Percentiles rank a stretch among this genome's conserved stretches.
Conservation (phyloP, 345 rosid genomes). For the Rhodamnia rubescens region DNA sequence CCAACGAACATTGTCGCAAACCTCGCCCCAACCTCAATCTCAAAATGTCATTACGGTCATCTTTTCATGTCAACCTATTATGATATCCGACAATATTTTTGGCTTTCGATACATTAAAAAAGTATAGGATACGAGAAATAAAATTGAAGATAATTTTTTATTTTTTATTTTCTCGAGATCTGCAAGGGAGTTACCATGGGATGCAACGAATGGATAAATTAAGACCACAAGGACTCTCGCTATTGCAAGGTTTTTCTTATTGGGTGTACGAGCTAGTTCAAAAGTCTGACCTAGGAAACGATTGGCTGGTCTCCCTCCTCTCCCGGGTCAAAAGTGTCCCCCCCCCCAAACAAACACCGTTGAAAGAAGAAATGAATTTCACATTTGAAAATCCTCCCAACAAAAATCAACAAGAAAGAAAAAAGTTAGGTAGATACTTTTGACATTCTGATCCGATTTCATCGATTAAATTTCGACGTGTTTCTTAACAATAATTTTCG, state of each 20-base stretch:
- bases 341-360: not conserved
- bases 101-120: not conserved
- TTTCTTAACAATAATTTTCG: too few relatives aligned
- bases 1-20: rapidly evolving
- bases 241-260: too few relatives aligned
- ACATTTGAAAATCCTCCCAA: not conserved
- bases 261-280: too few relatives aligned
- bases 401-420: not conserved
- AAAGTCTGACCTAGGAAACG: not conserved
- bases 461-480: too few relatives aligned
- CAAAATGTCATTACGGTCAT: too few relatives aligned
- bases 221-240: not conserved
- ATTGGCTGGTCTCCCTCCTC: not conserved
- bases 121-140: not conserved
- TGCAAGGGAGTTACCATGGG: not conserved
- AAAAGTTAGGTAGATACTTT: not conserved
- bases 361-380: not conserved
- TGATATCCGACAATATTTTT: not conserved
- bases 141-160: not conserved
- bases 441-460: not conserved
- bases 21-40: not conserved
- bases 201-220: not conserved
- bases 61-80: too few relatives aligned
- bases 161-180: too few relatives aligned
- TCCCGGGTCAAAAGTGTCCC: not conserved